Percentiles rank a stretch among this genome's conserved stretches.
Conservation (phyloP, 352 stramenopile genomes). For the Globisporangium megalacanthum region DNA sequence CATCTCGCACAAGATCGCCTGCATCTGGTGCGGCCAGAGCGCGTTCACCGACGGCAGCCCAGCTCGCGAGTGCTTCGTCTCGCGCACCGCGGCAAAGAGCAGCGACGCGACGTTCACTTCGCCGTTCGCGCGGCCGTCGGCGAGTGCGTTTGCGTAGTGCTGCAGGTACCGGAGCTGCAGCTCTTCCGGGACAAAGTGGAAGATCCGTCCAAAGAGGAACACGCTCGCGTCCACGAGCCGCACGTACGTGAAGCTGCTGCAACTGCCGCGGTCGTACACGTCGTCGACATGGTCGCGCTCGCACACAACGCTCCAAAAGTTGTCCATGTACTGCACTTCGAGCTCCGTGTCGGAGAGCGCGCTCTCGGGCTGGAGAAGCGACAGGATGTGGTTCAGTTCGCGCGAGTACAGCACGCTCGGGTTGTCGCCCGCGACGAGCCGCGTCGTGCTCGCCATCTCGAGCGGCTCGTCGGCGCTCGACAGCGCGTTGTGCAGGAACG, state of each 20-base stretch:
- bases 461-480: conserved; percentile 48
- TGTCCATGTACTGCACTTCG: conserved; percentile 80
- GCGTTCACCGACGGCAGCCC: conserved; percentile 19
- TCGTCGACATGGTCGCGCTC: conserved; percentile 25
- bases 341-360: conserved; percentile 78
- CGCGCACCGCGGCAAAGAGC: conserved; percentile 56
- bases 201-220: conserved; percentile 70
- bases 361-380: conserved; percentile 61
- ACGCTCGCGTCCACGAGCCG: conserved; percentile 75
- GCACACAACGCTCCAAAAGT: conserved; percentile 48
- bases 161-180: conserved; percentile 78
- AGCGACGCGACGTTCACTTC: conserved; percentile 78
- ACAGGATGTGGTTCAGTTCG: conserved; percentile 74
- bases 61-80: conserved; percentile 33
- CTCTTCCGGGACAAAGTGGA: conserved; percentile 78
- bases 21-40: conserved; percentile 65
- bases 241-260: conserved; percentile 78
- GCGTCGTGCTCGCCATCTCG: conserved; percentile 49
- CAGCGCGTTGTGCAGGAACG: conserved; percentile 57
- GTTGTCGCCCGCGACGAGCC: conserved; percentile 55
- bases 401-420: conserved; percentile 63
- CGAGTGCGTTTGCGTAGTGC: conserved; percentile 64
- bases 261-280: conserved; percentile 27
- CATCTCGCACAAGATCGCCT: conserved; percentile 80
- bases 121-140: conserved; percentile 51